phyloP scores from a whole-genome alignment of 2,329 filamentous ascomycete species.

The Ceratocystis alfenasii region DNA sequence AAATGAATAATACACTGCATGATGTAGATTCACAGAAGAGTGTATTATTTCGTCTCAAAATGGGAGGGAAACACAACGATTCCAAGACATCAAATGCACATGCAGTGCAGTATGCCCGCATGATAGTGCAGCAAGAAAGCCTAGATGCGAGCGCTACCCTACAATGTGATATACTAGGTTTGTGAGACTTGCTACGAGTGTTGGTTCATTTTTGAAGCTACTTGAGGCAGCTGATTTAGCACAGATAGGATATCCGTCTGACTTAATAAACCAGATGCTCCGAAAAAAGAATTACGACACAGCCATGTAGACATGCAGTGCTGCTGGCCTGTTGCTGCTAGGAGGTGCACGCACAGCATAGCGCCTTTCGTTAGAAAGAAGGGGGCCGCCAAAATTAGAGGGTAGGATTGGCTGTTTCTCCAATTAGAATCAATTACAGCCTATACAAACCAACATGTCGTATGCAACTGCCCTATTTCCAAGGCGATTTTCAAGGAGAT shows the following conservation, averaged over 20 bases:
- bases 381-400: not conserved
- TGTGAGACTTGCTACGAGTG: not conserved
- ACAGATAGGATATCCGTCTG: not conserved
- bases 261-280: not conserved
- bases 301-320: not conserved
- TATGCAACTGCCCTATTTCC: not conserved
- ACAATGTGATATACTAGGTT: not conserved
- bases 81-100: not conserved
- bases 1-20: not conserved
- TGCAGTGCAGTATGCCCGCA: not conserved
- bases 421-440: slow-evolving; percentile 3
- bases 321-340: not conserved
- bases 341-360: slow-evolving; percentile 4
- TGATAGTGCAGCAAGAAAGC: not conserved
- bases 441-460: not conserved
- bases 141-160: not conserved
- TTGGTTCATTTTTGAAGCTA: not conserved
- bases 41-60: not conserved
- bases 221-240: not conserved
- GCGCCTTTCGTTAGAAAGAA: not conserved
- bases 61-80: not conserved
- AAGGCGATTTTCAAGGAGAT: too few relatives aligned
- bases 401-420: slow-evolving; percentile 1
- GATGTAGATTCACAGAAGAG: not conserved
- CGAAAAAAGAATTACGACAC: not conserved